phyloP scores from a whole-genome alignment of 164 flowering plant genomes.

The Chloranthus sessilifolius region DNA sequence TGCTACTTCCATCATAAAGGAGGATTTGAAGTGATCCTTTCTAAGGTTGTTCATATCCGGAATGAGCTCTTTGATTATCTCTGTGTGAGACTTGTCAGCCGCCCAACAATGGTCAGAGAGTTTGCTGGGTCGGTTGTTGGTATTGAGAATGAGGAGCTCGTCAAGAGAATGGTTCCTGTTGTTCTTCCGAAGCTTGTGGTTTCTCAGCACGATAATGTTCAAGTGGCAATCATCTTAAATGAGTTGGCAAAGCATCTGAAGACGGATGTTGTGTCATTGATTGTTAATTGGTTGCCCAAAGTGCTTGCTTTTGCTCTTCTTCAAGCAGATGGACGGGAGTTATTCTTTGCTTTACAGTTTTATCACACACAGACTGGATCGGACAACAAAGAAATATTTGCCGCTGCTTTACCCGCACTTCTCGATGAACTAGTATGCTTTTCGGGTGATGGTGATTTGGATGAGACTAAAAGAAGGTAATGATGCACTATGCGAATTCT shows the following conservation, averaged over 20 bases:
- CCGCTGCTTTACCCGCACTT: constrained; percentile 96
- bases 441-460: constrained; percentile 50
- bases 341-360: constrained; percentile 69
- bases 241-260: constrained; percentile 69
- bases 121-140: constrained; percentile 91
- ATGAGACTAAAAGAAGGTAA: constrained; percentile 64
- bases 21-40: constrained; percentile 57
- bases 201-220: constrained; percentile 54
- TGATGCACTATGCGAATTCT: neutral
- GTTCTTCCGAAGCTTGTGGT: constrained; percentile 94
- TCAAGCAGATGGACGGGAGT: constrained; percentile 50
- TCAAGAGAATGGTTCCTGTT: constrained; percentile 77
- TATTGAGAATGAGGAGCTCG: constrained; percentile 57
- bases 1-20: constrained; percentile 70
- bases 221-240: constrained; percentile 45
- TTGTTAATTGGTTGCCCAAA: constrained; percentile 83
- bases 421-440: constrained; percentile 95
- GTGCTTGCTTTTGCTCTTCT: constrained; percentile 94
- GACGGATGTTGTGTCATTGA: constrained; percentile 65
- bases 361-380: constrained; percentile 86
- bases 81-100: constrained; percentile 52
- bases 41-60: constrained; percentile 50
- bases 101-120: constrained; percentile 66
- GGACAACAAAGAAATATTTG: constrained; percentile 79
- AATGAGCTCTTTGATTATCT: constrained; percentile 80